Base-by-base conservation (phyloP, 768 basidiomycete species). In the Sarcodon aspratus region DNA sequence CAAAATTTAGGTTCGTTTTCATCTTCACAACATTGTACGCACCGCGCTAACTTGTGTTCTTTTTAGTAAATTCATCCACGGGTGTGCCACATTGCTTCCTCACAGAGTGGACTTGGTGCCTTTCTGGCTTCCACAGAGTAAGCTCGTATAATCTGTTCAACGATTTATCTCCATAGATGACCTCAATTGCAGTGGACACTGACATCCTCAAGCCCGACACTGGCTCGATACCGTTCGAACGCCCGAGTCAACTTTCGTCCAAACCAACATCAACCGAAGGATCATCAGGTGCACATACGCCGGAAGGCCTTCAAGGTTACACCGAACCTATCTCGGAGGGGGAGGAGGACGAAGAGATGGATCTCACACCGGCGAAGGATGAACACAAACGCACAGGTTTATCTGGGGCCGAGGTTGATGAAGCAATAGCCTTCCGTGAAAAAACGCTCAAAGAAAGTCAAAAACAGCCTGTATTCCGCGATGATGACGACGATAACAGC, bases 121-220 rank as follows among this genome's bases (percentile, higher is more conserved):
- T 6, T 99, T 97, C 74, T 99, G 96, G 96, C 76, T 94, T 6
- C 94, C 94, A 6, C 94, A 98, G 62, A 96, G 87, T 89, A 62
- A 36, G 75, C 56, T 46, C 18, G 21, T 11, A 33, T 8, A 15
- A 5, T 17, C 17, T 45, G 35, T 17, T 3, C 18, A 3, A 10
- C 17, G 7, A 32, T 6, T n/a, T 5, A 15, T 17, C 35, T 4
- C 4, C 12, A 6, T 36, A 18, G 1, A 36, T 55, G 37, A 53
- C 13, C 34, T 42, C 42, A 45, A 46, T 33, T 38, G 11, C 50
- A 90, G 87, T 97, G 94, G 94, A 96, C 51, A 85, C 77, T 46
- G 90, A 97, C 59, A 98, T 98, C 58, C 75, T 92, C 44, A 97
- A 97, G 63, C 92, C 93, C 3, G 85, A 86, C 51, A 87, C 83